Percentiles rank a stretch among this genome's conserved stretches.
Evolutionary conservation across 805 yeast genomes (phyloP).

Genomic region (Kluyveromyces dobzhanskii): DNA sequence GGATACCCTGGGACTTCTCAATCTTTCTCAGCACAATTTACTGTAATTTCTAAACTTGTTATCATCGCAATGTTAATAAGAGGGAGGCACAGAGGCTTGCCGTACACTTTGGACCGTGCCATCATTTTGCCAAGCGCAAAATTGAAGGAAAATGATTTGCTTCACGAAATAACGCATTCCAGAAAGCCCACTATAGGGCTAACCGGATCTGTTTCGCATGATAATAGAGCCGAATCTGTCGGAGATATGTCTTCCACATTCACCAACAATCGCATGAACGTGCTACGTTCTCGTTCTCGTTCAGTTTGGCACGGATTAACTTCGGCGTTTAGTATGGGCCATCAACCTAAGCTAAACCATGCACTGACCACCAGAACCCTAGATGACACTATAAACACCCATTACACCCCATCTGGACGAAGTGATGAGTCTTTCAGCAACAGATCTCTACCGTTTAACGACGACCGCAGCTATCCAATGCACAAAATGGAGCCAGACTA

Average conservation of each 20-base stretch:
- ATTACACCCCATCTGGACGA: no score
- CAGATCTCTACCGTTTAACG: no score
- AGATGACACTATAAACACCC: background rate
- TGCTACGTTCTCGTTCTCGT: background rate
- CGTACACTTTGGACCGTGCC: constrained; percentile 89
- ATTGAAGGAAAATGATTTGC: constrained; percentile 51
- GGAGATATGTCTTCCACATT: background rate
- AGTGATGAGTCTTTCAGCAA: no score
- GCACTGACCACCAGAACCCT: background rate
- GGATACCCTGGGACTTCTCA: constrained; percentile 66
- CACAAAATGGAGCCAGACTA: no score
- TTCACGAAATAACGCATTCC: constrained; percentile 35
- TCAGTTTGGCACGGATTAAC: constrained; percentile 1
- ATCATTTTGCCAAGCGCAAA: constrained; percentile 72
- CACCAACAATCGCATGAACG: background rate
- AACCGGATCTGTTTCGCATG: constrained; percentile 1
- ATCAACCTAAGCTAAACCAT: background rate
- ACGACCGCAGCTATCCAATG: no score
- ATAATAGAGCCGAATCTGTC: background rate
- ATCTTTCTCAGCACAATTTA: constrained; percentile 69
- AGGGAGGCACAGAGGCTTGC: constrained; percentile 95
- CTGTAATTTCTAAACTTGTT: constrained; percentile 67
- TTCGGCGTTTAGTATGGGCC: constrained; percentile 3
- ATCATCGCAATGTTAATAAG: constrained; percentile 85
- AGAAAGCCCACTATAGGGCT: constrained; percentile 6